phyloP scores from a whole-genome alignment of 2,329 filamentous ascomycete species.

The Fusarium sp. region DNA sequence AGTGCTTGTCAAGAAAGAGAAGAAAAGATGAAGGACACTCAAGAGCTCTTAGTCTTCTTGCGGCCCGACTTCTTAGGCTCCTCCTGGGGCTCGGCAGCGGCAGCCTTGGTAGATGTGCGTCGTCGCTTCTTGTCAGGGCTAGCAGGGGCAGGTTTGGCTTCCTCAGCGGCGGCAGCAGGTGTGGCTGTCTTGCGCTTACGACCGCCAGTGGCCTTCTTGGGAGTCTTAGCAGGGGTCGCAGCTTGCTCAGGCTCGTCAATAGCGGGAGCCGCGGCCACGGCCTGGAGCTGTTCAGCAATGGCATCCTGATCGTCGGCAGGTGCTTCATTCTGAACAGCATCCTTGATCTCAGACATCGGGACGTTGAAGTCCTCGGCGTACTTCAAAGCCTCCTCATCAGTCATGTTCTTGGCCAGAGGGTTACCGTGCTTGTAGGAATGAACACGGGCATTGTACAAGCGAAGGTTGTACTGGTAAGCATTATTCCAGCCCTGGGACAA shows the following conservation, averaged over 20 bases:
- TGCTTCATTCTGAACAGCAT: conserved; percentile 45
- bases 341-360: conserved; percentile 59
- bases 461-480: conserved; percentile 72
- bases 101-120: conserved; percentile 62
- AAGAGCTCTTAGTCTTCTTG: conserved; percentile 63
- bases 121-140: conserved; percentile 72
- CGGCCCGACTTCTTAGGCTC: conserved; percentile 68
- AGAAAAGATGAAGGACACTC: conserved; percentile 26
- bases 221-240: conserved; percentile 61
- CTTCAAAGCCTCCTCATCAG: conserved; percentile 64
- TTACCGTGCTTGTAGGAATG: conserved; percentile 71
- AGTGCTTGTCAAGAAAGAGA: conserved; percentile 28
- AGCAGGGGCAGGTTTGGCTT: conserved; percentile 54
- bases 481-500: conserved; percentile 64
- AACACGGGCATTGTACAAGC: conserved; percentile 70
- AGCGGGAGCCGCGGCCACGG: conserved; percentile 47
- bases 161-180: conserved; percentile 51
- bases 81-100: conserved; percentile 60
- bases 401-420: conserved; percentile 65
- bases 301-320: conserved; percentile 60
- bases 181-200: conserved; percentile 66
- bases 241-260: conserved; percentile 54
- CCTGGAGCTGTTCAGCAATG: conserved; percentile 66
- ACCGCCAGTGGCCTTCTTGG: conserved; percentile 60
- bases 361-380: conserved; percentile 68